Conservation (phyloP, 805 yeast genomes). For the Saccharomyces jurei region DNA sequence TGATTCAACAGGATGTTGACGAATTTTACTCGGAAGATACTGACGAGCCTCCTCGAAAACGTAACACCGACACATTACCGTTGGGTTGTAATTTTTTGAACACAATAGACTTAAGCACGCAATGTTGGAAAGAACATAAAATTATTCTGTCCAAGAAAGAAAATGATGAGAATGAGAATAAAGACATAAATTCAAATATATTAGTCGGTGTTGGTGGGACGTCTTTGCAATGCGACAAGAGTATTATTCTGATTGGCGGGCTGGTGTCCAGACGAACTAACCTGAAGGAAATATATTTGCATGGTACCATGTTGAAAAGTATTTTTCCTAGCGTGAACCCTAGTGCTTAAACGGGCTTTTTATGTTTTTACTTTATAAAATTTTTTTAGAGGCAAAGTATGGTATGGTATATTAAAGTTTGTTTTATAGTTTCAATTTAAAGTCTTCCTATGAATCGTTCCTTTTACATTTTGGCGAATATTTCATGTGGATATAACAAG, state of each 20-base stretch:
- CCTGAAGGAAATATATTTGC: slow-evolving; percentile 6
- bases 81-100: slow-evolving; percentile 13
- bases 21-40: slow-evolving; percentile 5
- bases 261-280: slow-evolving; percentile 7
- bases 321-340: slow-evolving; percentile 8
- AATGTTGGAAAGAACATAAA: slow-evolving; percentile 9
- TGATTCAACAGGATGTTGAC: slow-evolving; percentile 25
- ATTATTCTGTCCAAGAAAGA: background rate
- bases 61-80: background rate
- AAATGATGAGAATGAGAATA: background rate
- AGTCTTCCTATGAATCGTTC: background rate
- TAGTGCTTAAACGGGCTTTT: background rate
- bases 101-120: slow-evolving; percentile 13
- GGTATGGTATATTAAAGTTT: background rate
- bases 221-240: slow-evolving; percentile 8
- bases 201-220: slow-evolving; percentile 4
- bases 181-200: background rate
- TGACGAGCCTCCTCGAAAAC: background rate
- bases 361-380: background rate
- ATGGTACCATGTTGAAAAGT: slow-evolving; percentile 15
- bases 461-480: background rate
- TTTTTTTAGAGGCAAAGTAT: background rate
- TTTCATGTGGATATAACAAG: background rate
- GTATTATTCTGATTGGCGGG: slow-evolving; percentile 15
- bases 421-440: background rate